Conservation (phyloP, 768 basidiomycete species). For the Trametopsis cervina region DNA sequence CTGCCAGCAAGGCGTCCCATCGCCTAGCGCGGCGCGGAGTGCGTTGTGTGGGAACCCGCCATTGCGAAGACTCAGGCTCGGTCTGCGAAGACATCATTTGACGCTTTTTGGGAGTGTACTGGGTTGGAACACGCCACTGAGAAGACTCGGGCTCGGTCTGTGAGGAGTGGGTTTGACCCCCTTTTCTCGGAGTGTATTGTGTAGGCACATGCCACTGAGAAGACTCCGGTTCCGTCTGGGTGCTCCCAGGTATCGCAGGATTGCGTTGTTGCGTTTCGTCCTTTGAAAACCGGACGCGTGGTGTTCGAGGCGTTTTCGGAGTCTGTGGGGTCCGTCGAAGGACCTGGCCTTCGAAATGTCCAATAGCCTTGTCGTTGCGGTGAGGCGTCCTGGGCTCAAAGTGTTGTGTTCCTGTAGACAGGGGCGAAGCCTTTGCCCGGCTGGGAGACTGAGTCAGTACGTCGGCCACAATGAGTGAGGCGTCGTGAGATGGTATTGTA, state of each 20-base stretch:
- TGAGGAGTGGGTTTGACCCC: not conserved
- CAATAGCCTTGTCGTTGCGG: no score
- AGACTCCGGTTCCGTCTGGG: slow-evolving; percentile 8
- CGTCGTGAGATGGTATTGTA: not conserved
- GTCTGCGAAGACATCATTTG: slow-evolving; percentile 1
- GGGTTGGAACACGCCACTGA: not conserved
- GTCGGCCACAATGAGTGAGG: not conserved
- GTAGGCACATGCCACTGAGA: slow-evolving; percentile 4
- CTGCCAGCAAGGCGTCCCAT: not conserved
- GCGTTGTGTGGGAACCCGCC: not conserved
- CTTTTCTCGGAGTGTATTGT: not conserved
- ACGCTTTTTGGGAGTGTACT: not conserved
- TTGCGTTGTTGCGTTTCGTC: not conserved
- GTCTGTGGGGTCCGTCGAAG: not conserved
- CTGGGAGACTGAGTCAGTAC: not conserved
- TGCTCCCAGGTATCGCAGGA: not conserved
- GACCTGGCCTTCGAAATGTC: no score
- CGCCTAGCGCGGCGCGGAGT: not conserved
- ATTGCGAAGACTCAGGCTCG: slow-evolving; percentile 8
- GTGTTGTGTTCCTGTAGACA: no score
- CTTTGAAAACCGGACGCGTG: not conserved
- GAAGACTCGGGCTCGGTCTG: slow-evolving; percentile 7
- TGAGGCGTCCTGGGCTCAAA: not conserved
- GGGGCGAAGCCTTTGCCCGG: not conserved
- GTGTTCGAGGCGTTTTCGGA: not conserved